phyloP scores from a whole-genome alignment of 176 grass and related monocot genomes.

The Chloris gayana region DNA sequence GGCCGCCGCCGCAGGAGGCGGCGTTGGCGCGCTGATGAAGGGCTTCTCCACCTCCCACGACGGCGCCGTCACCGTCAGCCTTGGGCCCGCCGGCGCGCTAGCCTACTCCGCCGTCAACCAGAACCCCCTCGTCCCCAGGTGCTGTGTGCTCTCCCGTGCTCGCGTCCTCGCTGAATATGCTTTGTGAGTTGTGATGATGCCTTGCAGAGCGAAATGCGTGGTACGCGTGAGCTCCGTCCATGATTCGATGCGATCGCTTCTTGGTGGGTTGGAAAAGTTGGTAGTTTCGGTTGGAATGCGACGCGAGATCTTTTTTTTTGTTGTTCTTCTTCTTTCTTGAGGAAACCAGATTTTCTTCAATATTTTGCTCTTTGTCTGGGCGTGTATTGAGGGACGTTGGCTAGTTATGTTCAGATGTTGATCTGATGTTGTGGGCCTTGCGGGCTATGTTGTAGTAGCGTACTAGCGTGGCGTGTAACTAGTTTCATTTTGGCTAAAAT shows the following conservation, averaged over 20 bases:
- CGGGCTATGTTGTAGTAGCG: neutral
- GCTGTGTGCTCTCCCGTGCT: neutral
- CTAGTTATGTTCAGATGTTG: neutral
- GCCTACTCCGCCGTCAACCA: constrained; percentile 60
- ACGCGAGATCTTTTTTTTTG: neutral
- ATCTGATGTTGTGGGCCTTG: neutral
- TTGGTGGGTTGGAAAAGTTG: neutral
- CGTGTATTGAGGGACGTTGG: neutral
- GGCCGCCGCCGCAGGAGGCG: constrained; percentile 15
- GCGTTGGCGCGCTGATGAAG: constrained; percentile 60
- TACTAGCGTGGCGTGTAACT: no score
- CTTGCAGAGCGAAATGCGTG: neutral
- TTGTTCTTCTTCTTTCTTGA: neutral
- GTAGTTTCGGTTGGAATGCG: neutral
- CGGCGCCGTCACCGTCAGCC: constrained; percentile 69
- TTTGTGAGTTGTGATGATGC: neutral
- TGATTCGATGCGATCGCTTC: constrained; percentile 18
- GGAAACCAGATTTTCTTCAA: neutral
- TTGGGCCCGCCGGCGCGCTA: constrained; percentile 69
- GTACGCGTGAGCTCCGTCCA: neutral
- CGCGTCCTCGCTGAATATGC: neutral
- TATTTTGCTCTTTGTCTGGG: neutral
- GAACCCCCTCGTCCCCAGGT: constrained; percentile 79
- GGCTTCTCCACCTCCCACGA: constrained; percentile 54
- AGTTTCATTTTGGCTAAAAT: neutral